Conservation (phyloP, 78 protist genomes). For the Dictyostelium capitatum region DNA sequence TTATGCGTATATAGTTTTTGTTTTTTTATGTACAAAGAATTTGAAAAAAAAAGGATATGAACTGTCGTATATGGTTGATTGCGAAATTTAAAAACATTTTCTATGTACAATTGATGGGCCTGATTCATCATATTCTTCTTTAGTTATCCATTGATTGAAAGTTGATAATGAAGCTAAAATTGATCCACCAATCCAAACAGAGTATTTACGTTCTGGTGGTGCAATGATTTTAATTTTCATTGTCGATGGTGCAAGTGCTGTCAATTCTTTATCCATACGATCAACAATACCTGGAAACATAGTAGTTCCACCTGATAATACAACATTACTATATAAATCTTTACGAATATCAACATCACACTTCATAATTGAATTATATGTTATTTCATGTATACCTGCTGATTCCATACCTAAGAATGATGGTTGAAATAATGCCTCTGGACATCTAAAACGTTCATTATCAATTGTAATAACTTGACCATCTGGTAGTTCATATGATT, state of each 20-base stretch:
- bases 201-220: constrained; percentile 94
- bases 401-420: constrained; percentile 90
- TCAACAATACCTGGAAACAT: constrained; percentile 95
- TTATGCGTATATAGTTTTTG: too few relatives aligned
- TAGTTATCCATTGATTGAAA: constrained; percentile 41
- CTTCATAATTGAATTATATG: constrained; percentile 87
- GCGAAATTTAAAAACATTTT: too few relatives aligned
- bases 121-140: too few relatives aligned
- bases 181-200: constrained; percentile 96
- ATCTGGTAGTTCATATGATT: constrained; percentile 93
- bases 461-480: constrained; percentile 95
- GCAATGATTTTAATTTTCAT: constrained; percentile 95
- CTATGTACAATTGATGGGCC: too few relatives aligned
- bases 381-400: constrained; percentile 93
- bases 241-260: constrained; percentile 93
- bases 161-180: constrained; percentile 91
- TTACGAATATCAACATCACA: constrained; percentile 96
- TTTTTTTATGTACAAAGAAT: too few relatives aligned
- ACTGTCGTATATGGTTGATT: too few relatives aligned
- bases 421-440: constrained; percentile 95
- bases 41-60: too few relatives aligned
- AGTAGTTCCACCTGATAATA: constrained; percentile 97
- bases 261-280: constrained; percentile 89
- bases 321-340: constrained; percentile 95
- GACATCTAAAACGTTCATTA: constrained; percentile 94